Percentiles rank a stretch among this genome's conserved stretches.
Conservation (phyloP, 2,329 filamentous ascomycete species). For the Didymella segeticola region DNA sequence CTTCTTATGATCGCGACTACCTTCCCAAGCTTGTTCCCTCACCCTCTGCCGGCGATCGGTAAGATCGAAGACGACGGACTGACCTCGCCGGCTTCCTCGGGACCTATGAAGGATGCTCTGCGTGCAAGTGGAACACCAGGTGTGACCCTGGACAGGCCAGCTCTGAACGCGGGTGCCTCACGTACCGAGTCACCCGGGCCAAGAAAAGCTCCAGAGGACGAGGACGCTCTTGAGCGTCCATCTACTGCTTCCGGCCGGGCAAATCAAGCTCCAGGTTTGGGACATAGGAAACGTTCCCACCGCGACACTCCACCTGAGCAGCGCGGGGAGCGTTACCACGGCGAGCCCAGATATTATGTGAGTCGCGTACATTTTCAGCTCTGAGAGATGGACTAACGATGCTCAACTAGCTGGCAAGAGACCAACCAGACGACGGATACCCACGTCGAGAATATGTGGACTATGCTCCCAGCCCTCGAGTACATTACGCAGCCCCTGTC, state of each 20-base stretch:
- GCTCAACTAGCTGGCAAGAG: slow-evolving; percentile 32
- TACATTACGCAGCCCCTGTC: slow-evolving; percentile 33
- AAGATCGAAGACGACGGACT: slow-evolving; percentile 39
- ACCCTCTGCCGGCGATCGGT: slow-evolving; percentile 53
- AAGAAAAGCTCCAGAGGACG: slow-evolving; percentile 50
- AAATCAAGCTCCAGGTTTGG: slow-evolving; percentile 22
- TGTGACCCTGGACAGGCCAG: slow-evolving; percentile 28
- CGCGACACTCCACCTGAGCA: slow-evolving; percentile 38
- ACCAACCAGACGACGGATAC: slow-evolving; percentile 39
- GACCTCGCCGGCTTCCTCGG: slow-evolving; percentile 38
- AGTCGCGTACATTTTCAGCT: slow-evolving; percentile 22
- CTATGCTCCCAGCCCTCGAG: slow-evolving; percentile 37
- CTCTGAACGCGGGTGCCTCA: slow-evolving; percentile 26
- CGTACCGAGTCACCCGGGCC: slow-evolving; percentile 45
- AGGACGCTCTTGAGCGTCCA: slow-evolving; percentile 57
- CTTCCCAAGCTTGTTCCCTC: slow-evolving; percentile 55
- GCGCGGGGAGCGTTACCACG: slow-evolving; percentile 37
- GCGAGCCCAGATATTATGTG: slow-evolving; percentile 46
- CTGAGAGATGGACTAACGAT: neutral
- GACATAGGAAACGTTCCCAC: slow-evolving; percentile 31
- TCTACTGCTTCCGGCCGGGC: slow-evolving; percentile 27
- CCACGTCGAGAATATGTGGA: slow-evolving; percentile 39
- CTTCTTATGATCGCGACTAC: slow-evolving; percentile 59
- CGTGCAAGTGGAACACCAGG: slow-evolving; percentile 26
- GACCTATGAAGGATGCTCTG: slow-evolving; percentile 38